Base-by-base conservation (phyloP, 495 filamentous ascomycete species). In the Monascus purpureus region DNA sequence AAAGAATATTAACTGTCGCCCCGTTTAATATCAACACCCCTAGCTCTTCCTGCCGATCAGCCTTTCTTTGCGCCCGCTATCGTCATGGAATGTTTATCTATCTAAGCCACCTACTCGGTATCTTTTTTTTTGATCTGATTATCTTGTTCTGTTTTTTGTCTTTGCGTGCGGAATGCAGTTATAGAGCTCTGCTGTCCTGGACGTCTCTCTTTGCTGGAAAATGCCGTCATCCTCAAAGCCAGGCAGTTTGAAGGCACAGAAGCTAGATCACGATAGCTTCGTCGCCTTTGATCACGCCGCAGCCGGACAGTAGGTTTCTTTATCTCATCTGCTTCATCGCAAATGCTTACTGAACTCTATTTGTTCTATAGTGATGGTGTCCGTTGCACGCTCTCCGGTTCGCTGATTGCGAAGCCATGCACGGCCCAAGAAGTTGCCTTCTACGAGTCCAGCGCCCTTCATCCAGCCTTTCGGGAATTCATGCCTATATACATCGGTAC, bases 371-470 rank as follows among this genome's bases (percentile, higher is more conserved):
- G 87, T 57, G 87, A 90, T 28, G 90, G 90, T 41, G 86, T 93
- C 27, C 74, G 93, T 39, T 86, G 78, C 49, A 85, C 93, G 46
- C 59, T 67, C 32, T 77, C 82, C 30, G 90, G 90, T 46, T 70
- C 80, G 35, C 63, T 95, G 12, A 77, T 99, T 48, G 82, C 95
- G 52, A 99, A 99, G 57, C 90, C 90, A 17, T 95, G 90, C 57
- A 93, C 83, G 5, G 53, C 70, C 25, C 69, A 73, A 36, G 90
- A 99, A 59, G 73, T 94, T 36, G 72, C 74, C 16, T 99, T 99
- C 59, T 99, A 99, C 70, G 77, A 95, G 55, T 72, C 77, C 16
- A 75, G 76, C 24, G 43, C 65, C 22, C 46, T 61, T 11, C 86
- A 93, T 44, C 75, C 75, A 13, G 66, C 62, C 3, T 79, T 95